Base-by-base conservation (phyloP, 2,329 filamentous ascomycete species). In the Verticillium dahliae region DNA sequence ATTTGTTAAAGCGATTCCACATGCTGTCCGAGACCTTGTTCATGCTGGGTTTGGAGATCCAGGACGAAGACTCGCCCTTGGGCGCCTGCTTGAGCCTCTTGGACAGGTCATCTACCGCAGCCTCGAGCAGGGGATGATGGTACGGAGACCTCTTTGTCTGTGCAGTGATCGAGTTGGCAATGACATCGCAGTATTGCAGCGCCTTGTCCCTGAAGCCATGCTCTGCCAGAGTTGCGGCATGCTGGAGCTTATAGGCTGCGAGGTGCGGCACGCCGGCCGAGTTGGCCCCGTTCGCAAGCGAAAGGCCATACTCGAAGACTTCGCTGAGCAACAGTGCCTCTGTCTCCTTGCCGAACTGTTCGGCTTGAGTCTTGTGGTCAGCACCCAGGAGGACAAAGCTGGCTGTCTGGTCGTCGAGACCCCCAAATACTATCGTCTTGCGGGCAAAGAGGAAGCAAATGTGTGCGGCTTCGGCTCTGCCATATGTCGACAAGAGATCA, bases 41-140 rank as follows among this genome's bases (percentile, higher is more conserved):
- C 85, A 98, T 96, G 73, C 87, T 97, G 6, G 94, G 92, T 74
- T 95, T 97, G 1, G 92, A 90, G 59, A 99, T 95, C 91, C 94
- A 97, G 2, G 92, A 94, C 22, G 86, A 88, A 6, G 87, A 88
- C 61, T 85, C 87, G 67, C 95, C 92, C 70, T 90, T 91, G 13
- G 93, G 92, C 18, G 92, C 89, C 72, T 95, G 90, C 67, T 90
- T 93, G 45, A 99, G 79, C 63, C 94, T 88, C 65, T 89, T 90
- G 71, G 85, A 86, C 37, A 99, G 81, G 71, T 98, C 93, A 62
- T 97, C 92, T 7, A 98, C 84, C 35, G 87, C 85, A 11, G 84
- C 80, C 64, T 95, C 87, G 55, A 99, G 81, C 35, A 87, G 76
- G 14, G 83, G 78, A 69, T 97, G 89, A 71, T 97, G 91, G 74